Percentiles rank a stretch among this genome's conserved stretches.
Evolutionary conservation across 192 early-diverging fungal species (phyloP).

Genomic region (Backusella luteola): DNA sequence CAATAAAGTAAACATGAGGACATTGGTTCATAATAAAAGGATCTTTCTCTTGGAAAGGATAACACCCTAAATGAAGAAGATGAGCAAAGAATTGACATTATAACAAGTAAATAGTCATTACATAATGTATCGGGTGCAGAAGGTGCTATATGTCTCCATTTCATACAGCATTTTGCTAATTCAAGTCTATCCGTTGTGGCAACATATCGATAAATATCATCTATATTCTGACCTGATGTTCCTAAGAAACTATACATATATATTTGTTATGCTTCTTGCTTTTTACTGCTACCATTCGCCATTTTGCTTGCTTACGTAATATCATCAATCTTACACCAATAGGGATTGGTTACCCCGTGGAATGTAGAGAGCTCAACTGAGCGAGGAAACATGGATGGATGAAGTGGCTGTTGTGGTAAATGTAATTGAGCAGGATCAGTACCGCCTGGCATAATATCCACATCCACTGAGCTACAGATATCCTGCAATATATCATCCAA

Average conservation of each 20-base stretch:
- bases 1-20: slow-evolving; percentile 89
- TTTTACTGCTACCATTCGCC: neutral
- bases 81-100: neutral
- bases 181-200: slow-evolving; percentile 55
- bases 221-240: slow-evolving; percentile 84
- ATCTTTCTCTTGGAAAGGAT: slow-evolving; percentile 85
- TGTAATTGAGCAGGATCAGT: slow-evolving; percentile 74
- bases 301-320: slow-evolving; percentile 40
- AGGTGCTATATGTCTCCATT: slow-evolving; percentile 89
- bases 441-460: slow-evolving; percentile 82
- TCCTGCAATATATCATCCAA: slow-evolving; percentile 70
- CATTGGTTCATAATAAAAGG: slow-evolving; percentile 77
- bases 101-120: slow-evolving; percentile 31
- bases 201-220: slow-evolving; percentile 79
- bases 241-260: slow-evolving; percentile 61
- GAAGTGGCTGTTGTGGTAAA: slow-evolving; percentile 88
- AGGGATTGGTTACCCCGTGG: slow-evolving; percentile 78
- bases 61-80: slow-evolving; percentile 64
- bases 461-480: slow-evolving; percentile 57
- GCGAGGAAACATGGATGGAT: slow-evolving; percentile 65
- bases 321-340: slow-evolving; percentile 65
- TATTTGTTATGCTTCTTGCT: neutral
- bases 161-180: slow-evolving; percentile 70
- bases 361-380: slow-evolving; percentile 63
- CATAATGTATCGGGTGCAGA: slow-evolving; percentile 94